Conservation (phyloP, 2,329 filamentous ascomycete genomes). For the Blastomyces emzantsi region DNA sequence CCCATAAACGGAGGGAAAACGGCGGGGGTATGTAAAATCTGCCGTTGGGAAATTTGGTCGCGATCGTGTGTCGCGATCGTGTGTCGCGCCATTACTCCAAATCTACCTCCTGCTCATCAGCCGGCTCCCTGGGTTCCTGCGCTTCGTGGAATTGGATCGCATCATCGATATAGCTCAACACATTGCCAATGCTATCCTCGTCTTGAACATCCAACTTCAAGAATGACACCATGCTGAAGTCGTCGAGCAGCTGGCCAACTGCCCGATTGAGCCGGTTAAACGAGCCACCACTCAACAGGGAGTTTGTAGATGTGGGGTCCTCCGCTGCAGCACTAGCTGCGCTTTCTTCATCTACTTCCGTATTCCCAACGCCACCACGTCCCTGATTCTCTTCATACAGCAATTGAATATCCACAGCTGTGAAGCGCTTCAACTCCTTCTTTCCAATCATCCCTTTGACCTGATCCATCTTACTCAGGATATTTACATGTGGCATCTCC, state of each 20-base stretch:
- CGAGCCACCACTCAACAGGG: conserved; percentile 68
- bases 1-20: not conserved
- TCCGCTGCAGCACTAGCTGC: conserved; percentile 46
- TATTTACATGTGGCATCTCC: conserved; percentile 92
- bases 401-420: conserved; percentile 74
- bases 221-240: conserved; percentile 97
- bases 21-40: not conserved
- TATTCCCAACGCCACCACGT: conserved; percentile 12
- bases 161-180: conserved; percentile 89
- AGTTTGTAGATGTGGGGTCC: conserved; percentile 57
- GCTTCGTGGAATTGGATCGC: conserved; percentile 89
- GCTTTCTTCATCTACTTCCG: conserved; percentile 38
- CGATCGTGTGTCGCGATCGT: not conserved
- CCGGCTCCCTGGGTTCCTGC: conserved; percentile 79
- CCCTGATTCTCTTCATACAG: conserved; percentile 63
- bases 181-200: conserved; percentile 78
- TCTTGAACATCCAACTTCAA: conserved; percentile 80
- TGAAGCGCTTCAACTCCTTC: conserved; percentile 79
- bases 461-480: conserved; percentile 96
- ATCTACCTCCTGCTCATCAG: conserved; percentile 52
- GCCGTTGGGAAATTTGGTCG: not conserved
- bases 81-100: conserved; percentile 28
- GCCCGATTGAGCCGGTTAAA: conserved; percentile 79
- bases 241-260: conserved; percentile 85
- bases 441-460: conserved; percentile 82